phyloP scores from a whole-genome alignment of 352 stramenopile species.

The Pythium biforme region DNA sequence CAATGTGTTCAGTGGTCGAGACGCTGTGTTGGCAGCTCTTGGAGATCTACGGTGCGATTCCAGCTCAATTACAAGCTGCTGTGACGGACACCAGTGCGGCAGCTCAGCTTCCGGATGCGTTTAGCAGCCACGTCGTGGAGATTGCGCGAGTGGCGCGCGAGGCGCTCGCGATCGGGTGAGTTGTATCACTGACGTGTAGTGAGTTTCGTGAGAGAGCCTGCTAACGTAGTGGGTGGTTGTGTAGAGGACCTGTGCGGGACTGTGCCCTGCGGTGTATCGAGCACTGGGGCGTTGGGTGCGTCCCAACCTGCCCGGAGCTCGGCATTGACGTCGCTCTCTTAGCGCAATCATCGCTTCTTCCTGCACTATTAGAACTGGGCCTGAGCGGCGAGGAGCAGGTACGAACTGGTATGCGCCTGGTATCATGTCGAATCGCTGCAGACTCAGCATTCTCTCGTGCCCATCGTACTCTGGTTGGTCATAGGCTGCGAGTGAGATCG shows the following conservation, averaged over 20 bases:
- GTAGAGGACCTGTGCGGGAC: conserved; percentile 17
- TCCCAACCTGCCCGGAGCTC: conserved; percentile 32
- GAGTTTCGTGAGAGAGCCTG: neutral
- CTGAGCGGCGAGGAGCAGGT: conserved; percentile 2
- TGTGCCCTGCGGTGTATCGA: conserved; percentile 62
- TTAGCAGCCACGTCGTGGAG: conserved; percentile 12
- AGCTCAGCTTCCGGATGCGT: conserved; percentile 2
- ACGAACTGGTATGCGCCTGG: neutral
- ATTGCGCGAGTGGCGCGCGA: conserved; percentile 10
- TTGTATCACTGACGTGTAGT: neutral
- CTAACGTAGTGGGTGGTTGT: neutral
- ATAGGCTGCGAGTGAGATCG: conserved; percentile 58
- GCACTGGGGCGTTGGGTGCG: conserved; percentile 59
- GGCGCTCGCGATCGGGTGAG: conserved; percentile 9
- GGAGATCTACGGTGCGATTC: conserved; percentile 29
- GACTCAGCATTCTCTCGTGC: neutral
- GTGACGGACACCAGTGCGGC: neutral
- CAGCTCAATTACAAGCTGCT: conserved; percentile 6
- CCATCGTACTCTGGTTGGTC: neutral
- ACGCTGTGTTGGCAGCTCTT: conserved; percentile 18
- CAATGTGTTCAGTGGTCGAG: no score
- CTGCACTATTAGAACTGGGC: conserved; percentile 5
- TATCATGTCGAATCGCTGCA: neutral
- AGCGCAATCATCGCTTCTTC: conserved; percentile 9
- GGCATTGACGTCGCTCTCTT: conserved; percentile 15